Conservation (phyloP, 176 grass and related monocot species). For the Avena sativa region DNA sequence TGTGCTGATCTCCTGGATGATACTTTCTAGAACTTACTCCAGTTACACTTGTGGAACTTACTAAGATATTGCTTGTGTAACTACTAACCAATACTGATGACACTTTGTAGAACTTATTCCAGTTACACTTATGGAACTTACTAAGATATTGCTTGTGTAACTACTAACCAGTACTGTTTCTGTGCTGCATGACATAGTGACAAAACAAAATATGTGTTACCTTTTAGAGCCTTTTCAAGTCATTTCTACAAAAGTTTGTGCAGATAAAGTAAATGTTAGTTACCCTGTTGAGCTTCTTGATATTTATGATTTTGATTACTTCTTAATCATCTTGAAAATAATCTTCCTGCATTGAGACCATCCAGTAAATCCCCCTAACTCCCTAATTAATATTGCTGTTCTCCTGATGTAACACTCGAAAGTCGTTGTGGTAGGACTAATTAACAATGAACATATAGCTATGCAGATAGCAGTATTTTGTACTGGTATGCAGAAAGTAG, state of each 20-base stretch:
- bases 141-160: not conserved
- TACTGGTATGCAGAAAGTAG: not conserved
- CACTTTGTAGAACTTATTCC: not conserved
- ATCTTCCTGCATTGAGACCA: not conserved
- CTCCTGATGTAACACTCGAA: not conserved
- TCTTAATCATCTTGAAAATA: not conserved
- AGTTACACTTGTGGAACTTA: not conserved
- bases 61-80: not conserved
- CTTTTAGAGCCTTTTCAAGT: not conserved
- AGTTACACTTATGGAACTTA: not conserved
- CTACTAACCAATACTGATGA: not conserved
- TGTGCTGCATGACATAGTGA: not conserved
- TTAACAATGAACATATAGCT: not conserved
- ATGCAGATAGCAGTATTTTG: not conserved
- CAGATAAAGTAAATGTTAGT: constrained; percentile 1
- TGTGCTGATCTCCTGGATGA: not conserved
- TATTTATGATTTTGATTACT: constrained; percentile 9
- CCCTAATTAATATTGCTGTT: not conserved
- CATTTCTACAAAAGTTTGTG: constrained; percentile 6
- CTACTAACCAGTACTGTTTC: not conserved
- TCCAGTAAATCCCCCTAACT: not conserved
- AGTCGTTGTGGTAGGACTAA: not conserved
- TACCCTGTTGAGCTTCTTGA: not conserved
- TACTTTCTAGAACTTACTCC: not conserved
- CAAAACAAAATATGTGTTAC: not conserved